These are phyloP conservation scores for Monilinia polystroma DNA, from an alignment of 2,329 filamentous ascomycete species.

Conservation along the genomic window DNA sequence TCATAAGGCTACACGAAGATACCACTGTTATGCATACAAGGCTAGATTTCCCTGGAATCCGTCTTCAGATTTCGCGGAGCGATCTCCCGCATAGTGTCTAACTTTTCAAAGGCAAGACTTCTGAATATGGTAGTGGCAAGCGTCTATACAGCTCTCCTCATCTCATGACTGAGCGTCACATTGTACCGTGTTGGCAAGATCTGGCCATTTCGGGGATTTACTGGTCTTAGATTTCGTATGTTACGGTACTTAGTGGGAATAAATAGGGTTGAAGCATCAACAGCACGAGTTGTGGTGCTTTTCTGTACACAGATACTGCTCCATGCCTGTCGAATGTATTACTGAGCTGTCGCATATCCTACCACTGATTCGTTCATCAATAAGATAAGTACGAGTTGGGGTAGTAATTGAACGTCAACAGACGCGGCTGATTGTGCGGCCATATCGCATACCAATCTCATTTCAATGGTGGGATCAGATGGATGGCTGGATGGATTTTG, in stretches of 20 bases:
- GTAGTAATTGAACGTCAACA: conserved; percentile 14
- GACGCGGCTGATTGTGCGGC: conserved; percentile 21
- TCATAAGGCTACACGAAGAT: conserved; percentile 24
- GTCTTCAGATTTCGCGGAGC: conserved; percentile 17
- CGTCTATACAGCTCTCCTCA: conserved; percentile 24
- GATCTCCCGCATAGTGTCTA: conserved; percentile 20
- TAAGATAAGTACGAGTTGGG: neutral
- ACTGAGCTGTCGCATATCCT: neutral
- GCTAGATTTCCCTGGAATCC: conserved; percentile 18
- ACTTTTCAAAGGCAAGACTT: conserved; percentile 7
- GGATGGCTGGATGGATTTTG: neutral
- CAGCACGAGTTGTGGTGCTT: neutral
- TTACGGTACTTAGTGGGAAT: neutral
- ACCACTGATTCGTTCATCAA: conserved; percentile 1
- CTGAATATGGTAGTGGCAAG: conserved; percentile 20
- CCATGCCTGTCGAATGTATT: neutral
- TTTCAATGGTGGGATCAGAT: conserved; percentile 13
- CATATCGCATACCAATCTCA: conserved; percentile 16
- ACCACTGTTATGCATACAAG: conserved; percentile 18
- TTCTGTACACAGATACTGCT: neutral
- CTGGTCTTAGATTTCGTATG: neutral
- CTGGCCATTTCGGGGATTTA: neutral
- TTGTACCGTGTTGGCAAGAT: conserved; percentile 12
- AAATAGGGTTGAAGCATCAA: neutral
- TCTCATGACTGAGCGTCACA: conserved; percentile 1